Evolutionary conservation across 768 basidiomycete genomes (phyloP).

Genomic region (Hygrocybe coccinea): DNA sequence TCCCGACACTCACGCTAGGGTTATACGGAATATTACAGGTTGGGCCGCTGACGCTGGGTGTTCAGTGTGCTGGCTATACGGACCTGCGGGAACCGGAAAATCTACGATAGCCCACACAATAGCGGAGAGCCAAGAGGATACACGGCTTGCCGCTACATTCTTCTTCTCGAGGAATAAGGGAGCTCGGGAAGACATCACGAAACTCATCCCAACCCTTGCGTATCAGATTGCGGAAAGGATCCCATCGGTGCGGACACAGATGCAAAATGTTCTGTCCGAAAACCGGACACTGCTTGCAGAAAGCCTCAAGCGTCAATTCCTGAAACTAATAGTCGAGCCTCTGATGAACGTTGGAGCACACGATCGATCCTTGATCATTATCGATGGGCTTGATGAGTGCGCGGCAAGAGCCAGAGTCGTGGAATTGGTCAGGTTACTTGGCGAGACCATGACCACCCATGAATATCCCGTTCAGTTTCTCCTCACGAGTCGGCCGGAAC

Average conservation of each 20-base stretch:
- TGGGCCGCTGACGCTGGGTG: no score
- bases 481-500: slow-evolving; percentile 30
- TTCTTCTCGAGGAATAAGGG: slow-evolving; percentile 29
- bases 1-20: slow-evolving; percentile 2
- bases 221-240: slow-evolving; percentile 23
- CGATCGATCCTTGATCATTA: slow-evolving; percentile 20
- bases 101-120: slow-evolving; percentile 31
- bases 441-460: no score
- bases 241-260: not conserved
- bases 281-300: not conserved
- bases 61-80: slow-evolving; percentile 28
- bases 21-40: slow-evolving; percentile 3
- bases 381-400: slow-evolving; percentile 36
- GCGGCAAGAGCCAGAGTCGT: slow-evolving; percentile 20
- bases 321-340: slow-evolving; percentile 33
- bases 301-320: slow-evolving; percentile 21
- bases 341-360: not conserved
- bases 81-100: slow-evolving; percentile 33
- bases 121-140: not conserved
- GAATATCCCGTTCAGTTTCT: slow-evolving; percentile 27
- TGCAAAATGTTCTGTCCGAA: not conserved
- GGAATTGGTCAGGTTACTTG: slow-evolving; percentile 26
- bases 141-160: slow-evolving; percentile 26
- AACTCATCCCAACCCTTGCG: slow-evolving; percentile 30
- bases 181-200: slow-evolving; percentile 22